A percentile compares a stretch with the other conserved stretches of the same genome.
These are phyloP conservation scores for Hypoxylon sp. DNA, from an alignment of 2,329 filamentous ascomycete genomes.

Conservation along the genomic window DNA sequence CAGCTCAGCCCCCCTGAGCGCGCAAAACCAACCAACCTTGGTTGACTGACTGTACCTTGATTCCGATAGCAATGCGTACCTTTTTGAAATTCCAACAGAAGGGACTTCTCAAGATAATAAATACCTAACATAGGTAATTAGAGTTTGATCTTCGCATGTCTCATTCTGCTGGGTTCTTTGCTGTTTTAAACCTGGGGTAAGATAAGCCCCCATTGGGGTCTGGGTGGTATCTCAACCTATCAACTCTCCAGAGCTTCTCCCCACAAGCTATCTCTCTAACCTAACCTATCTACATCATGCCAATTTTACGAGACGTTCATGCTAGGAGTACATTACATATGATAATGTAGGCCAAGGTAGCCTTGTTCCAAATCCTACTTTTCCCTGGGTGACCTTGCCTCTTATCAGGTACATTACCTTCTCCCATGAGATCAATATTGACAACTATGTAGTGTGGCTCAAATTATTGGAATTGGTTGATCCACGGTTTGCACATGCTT, in stretches of 20 bases:
- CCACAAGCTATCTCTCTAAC: slow-evolving; percentile 47
- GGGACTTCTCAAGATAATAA: slow-evolving; percentile 1
- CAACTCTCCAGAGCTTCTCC: slow-evolving; percentile 46
- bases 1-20: slow-evolving; percentile 29
- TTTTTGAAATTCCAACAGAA: slow-evolving; percentile 11
- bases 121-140: slow-evolving; percentile 20
- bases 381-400: slow-evolving; percentile 23
- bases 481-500: slow-evolving; percentile 34
- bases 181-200: slow-evolving; percentile 51
- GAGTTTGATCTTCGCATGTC: slow-evolving; percentile 32
- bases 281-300: slow-evolving; percentile 28
- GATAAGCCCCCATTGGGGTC: slow-evolving; percentile 45
- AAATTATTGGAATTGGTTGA: slow-evolving; percentile 11
- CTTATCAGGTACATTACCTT: slow-evolving; percentile 33
- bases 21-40: slow-evolving; percentile 6
- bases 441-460: slow-evolving; percentile 21
- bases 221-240: slow-evolving; percentile 41
- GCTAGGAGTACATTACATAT: slow-evolving; percentile 21
- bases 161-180: slow-evolving; percentile 28
- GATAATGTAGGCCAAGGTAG: slow-evolving; percentile 19
- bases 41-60: slow-evolving; percentile 15
- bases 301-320: slow-evolving; percentile 24
- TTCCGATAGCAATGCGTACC: slow-evolving; percentile 31
- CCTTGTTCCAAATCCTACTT: slow-evolving; percentile 24
- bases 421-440: slow-evolving; percentile 30